Evolutionary conservation across 2,329 filamentous ascomycete genomes (phyloP).

Genomic region (Huntiella omanensis): DNA sequence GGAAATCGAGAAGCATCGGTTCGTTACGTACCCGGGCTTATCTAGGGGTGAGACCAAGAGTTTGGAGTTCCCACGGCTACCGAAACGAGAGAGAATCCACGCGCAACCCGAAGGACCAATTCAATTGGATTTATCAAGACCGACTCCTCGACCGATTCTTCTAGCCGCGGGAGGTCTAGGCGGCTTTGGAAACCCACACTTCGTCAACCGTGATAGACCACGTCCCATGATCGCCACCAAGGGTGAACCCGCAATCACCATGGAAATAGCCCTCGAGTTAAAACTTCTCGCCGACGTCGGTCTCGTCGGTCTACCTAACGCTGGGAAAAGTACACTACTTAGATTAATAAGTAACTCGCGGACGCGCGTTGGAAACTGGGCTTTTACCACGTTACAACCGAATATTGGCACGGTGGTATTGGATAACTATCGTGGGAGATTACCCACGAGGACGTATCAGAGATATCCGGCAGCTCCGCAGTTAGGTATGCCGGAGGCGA

Average conservation of each 20-base stretch:
- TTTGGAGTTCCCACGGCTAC: conserved; percentile 31
- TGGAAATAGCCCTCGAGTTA: conserved; percentile 74
- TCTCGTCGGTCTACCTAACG: conserved; percentile 85
- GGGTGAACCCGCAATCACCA: conserved; percentile 58
- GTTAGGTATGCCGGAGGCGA: conserved; percentile 23
- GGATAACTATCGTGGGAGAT: conserved; percentile 62
- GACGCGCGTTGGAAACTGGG: conserved; percentile 82
- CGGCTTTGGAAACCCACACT: conserved; percentile 85
- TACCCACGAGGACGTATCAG: conserved; percentile 16
- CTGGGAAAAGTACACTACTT: conserved; percentile 84
- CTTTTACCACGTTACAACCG: conserved; percentile 85
- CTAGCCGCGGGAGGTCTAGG: conserved; percentile 77
- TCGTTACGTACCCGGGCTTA: conserved; percentile 70
- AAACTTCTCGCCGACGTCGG: conserved; percentile 92
- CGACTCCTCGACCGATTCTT: conserved; percentile 67
- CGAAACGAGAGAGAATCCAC: conserved; percentile 32
- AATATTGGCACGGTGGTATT: conserved; percentile 93
- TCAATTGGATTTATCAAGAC: conserved; percentile 50
- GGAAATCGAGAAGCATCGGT: conserved; percentile 46
- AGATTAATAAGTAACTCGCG: conserved; percentile 75
- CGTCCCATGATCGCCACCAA: conserved; percentile 77
- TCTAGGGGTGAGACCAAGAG: conserved; percentile 46
- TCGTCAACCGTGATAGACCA: conserved; percentile 54
- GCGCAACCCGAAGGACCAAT: conserved; percentile 58
- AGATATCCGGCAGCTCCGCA: conserved; percentile 16